Conservation (phyloP, 1,139 yeast genomes). For the Protomyces inouyei region DNA sequence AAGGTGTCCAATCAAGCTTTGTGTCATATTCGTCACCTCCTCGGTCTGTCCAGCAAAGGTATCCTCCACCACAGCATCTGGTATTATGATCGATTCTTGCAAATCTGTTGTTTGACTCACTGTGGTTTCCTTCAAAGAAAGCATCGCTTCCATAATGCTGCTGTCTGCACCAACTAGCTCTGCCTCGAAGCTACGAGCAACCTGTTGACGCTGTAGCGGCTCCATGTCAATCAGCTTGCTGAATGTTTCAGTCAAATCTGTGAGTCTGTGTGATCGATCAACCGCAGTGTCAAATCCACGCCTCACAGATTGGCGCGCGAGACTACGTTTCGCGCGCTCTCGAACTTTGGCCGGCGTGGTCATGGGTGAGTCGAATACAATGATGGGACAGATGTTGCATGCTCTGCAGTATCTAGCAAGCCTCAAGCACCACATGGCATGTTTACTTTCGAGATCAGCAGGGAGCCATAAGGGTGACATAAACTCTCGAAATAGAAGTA, state of each 20-base stretch:
- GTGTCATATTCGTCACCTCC: not conserved
- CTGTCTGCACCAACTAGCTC: not conserved
- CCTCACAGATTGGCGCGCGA: not conserved
- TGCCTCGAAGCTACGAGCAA: not conserved
- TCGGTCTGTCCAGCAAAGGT: not conserved
- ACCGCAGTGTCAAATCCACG: not conserved
- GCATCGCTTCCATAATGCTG: not conserved
- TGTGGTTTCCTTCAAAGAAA: not conserved
- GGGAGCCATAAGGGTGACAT: constrained; percentile 18
- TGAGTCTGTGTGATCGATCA: not conserved
- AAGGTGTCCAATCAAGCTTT: not conserved
- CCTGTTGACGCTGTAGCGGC: not conserved
- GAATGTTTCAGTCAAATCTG: not conserved
- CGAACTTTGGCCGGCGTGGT: constrained; percentile 24
- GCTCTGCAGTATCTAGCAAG: constrained; percentile 9
- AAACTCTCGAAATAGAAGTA: constrained; percentile 15
- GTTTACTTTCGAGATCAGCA: not conserved
- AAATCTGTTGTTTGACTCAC: not conserved
- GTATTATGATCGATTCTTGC: not conserved
- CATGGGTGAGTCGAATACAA: constrained; percentile 18
- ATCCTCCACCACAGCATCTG: not conserved
- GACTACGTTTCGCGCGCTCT: constrained; percentile 11
- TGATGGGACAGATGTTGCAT: not conserved
- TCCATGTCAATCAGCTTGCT: not conserved
- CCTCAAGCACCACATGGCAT: constrained; percentile 10